A percentile compares a stretch with the other conserved stretches of the same genome.
phyloP scores from a whole-genome alignment of 805 yeast species.

The Starmerella cellae region DNA sequence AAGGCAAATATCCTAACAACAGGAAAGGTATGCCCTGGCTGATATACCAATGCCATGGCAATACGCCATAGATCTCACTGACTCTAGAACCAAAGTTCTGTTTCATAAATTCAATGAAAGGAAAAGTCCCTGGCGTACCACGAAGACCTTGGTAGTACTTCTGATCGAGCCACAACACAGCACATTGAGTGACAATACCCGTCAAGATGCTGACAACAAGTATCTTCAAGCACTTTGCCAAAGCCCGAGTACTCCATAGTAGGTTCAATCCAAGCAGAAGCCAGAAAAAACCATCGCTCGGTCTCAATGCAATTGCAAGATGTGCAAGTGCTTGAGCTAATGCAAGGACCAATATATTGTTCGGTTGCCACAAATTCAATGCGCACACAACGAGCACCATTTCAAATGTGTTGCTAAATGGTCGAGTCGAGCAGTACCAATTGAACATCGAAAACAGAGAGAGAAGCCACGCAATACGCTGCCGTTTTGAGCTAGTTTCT shows the following conservation, averaged over 20 bases:
- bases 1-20: constrained; percentile 51
- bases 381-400: constrained; percentile 55
- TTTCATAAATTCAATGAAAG: constrained; percentile 9
- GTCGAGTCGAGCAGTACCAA: constrained; percentile 66
- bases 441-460: constrained; percentile 62
- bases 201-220: neutral
- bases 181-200: constrained; percentile 5
- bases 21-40: constrained; percentile 72
- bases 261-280: constrained; percentile 37
- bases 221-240: neutral
- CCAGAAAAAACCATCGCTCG: constrained; percentile 79
- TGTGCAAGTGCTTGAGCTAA: constrained; percentile 42
- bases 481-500: constrained; percentile 6
- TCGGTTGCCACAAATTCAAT: constrained; percentile 61
- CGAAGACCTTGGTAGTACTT: constrained; percentile 1
- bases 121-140: neutral
- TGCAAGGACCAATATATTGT: neutral
- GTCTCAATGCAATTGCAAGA: constrained; percentile 59
- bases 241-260: constrained; percentile 9
- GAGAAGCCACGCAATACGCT: constrained; percentile 31
- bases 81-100: constrained; percentile 13
- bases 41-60: constrained; percentile 76
- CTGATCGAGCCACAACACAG: constrained; percentile 5
- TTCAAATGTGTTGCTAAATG: constrained; percentile 78
- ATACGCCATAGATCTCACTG: constrained; percentile 47